Base-by-base conservation (phyloP, 2,329 filamentous ascomycete species). In the Botryosphaeria dothidea region DNA sequence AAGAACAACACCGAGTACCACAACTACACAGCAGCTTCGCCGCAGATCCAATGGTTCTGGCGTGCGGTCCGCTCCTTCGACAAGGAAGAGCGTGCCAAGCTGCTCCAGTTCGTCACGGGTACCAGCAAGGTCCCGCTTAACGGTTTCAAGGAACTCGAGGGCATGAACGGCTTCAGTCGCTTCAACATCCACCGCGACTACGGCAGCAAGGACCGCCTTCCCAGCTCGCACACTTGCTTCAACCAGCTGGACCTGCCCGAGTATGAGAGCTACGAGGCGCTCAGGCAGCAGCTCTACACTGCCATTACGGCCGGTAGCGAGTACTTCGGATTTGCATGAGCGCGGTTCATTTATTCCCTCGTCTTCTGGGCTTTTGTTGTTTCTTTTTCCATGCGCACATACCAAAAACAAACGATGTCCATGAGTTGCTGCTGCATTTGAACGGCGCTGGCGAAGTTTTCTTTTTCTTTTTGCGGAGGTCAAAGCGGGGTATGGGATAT, bases 1-100 rank as follows among this genome's bases (percentile, higher is more conserved):
- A 97, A 97, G 86, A 93, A 92, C 80, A 97, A 97, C 79, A 96
- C 94, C 2, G 96, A 99, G 75, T 98, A 99, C 73, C 94, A 98
- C 80, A 98, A 98, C 79, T 99, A 99, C 81, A 92, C 88, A 4
- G 90, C 92, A 34, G 94, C 93, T 0, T 97, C 95, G 3, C 92
- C 92, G 49, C 96, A 99, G 77, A 97, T 99, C 66, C 93, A 98
- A 77, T 99, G 95, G 95, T 99, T 99, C 87, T 99, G 95, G 95
- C 90, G 96, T 73, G 95, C 95, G 27, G 88, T 99, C 48, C 90
- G 95, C 71, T 97, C 93, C 4, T 99, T 97, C 74, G 96, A 98
- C 82, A 98, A 98, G 81, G 96, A 99, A 81, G 96, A 99, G 81
- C 92, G 92, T 67, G 95, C 95, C 71, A 99, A 99, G 80, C 83